Evolutionary conservation across 345 rosid species (phyloP).

Genomic region (Eucalyptus rudis): DNA sequence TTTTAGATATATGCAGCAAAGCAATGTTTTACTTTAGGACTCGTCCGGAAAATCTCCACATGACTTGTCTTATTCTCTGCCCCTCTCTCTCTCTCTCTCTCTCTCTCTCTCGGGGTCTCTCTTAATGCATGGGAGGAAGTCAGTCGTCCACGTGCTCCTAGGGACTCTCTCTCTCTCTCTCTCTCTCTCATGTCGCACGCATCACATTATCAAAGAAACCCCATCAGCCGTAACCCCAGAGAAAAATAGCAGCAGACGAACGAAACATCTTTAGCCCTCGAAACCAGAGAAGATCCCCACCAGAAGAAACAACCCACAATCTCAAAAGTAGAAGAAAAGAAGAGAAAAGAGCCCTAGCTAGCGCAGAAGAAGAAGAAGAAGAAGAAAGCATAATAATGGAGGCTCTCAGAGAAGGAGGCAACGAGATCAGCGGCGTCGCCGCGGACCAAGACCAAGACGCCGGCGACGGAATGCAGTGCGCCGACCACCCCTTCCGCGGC

Average conservation of each 20-base stretch:
- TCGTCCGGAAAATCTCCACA: background rate
- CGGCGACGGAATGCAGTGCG: slow-evolving; percentile 82
- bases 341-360: slow-evolving; percentile 1
- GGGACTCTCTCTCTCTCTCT: background rate
- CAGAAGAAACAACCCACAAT: background rate
- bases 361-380: background rate
- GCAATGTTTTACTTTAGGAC: background rate
- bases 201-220: background rate
- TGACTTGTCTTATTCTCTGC: background rate
- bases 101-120: background rate
- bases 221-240: background rate
- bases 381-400: background rate
- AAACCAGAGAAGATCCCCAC: background rate
- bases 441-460: slow-evolving; percentile 32
- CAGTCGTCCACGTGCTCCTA: background rate
- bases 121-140: background rate
- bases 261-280: background rate
- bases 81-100: background rate
- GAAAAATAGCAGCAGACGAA: background rate
- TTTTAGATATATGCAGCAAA: background rate
- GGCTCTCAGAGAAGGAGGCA: background rate
- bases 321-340: background rate
- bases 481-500: slow-evolving; percentile 58
- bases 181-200: background rate
- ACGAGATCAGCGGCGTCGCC: slow-evolving; percentile 11